Conservation (phyloP, 2,329 filamentous ascomycete genomes). For the Lachnellula suecica region DNA sequence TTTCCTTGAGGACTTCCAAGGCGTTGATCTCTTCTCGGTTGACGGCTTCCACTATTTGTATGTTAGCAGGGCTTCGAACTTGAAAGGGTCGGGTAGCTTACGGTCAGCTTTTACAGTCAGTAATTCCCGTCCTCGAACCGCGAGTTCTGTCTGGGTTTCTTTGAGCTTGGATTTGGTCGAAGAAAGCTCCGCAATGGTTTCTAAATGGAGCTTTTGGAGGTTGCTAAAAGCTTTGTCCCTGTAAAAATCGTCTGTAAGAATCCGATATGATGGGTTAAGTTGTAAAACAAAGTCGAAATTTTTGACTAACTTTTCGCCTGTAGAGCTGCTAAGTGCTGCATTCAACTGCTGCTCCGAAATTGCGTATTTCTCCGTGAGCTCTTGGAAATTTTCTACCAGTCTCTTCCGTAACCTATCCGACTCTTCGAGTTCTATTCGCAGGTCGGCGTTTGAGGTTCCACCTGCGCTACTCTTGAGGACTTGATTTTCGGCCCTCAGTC, state of each 20-base stretch:
- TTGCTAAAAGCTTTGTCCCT: constrained; percentile 54
- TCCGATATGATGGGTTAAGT: constrained; percentile 31
- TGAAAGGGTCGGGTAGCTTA: constrained; percentile 34
- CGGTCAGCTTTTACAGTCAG: constrained; percentile 51
- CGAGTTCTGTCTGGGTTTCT: constrained; percentile 40
- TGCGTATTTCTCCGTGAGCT: constrained; percentile 57
- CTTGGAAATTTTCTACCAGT: constrained; percentile 54
- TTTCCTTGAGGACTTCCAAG: constrained; percentile 57
- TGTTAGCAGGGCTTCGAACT: constrained; percentile 16
- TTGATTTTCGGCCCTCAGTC: constrained; percentile 61
- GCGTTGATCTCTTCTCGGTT: constrained; percentile 54
- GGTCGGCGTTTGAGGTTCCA: constrained; percentile 51
- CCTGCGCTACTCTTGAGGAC: constrained; percentile 55
- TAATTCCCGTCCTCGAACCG: constrained; percentile 56
- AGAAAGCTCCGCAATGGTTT: constrained; percentile 47
- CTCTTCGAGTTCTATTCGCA: constrained; percentile 57
- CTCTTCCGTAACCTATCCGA: constrained; percentile 48
- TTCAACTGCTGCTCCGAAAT: constrained; percentile 58
- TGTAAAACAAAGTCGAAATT: constrained; percentile 35
- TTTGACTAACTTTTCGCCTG: constrained; percentile 55
- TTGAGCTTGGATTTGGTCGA: constrained; percentile 46
- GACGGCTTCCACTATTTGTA: constrained; percentile 48
- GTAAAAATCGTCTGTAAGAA: constrained; percentile 47
- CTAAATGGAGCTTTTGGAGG: constrained; percentile 48
- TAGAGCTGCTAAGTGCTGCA: constrained; percentile 50